phyloP scores from a whole-genome alignment of 2,329 filamentous ascomycete genomes.

The Nannizziopsis barbatae region DNA sequence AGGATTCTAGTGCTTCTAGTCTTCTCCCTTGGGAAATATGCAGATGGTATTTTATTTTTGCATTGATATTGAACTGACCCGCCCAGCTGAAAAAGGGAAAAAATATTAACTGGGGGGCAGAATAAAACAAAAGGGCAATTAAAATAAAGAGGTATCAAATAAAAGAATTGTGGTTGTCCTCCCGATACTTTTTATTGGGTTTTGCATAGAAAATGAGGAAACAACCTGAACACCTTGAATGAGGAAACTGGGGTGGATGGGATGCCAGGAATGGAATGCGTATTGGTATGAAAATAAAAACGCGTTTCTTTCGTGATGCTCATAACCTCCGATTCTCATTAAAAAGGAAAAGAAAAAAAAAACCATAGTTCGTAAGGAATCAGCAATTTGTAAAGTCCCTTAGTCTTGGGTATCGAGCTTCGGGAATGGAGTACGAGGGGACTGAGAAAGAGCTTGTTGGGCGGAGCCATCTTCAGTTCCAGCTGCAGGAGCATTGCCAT shows the following conservation, averaged over 20 bases:
- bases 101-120: slow-evolving; percentile 10
- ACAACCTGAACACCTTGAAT: slow-evolving; percentile 10
- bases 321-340: slow-evolving; percentile 3
- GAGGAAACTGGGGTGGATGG: slow-evolving; percentile 6
- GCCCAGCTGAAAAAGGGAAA: slow-evolving; percentile 3
- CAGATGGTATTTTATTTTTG: neutral
- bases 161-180: slow-evolving; percentile 13
- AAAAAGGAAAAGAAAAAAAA: no score
- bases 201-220: slow-evolving; percentile 9
- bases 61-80: slow-evolving; percentile 12
- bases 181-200: slow-evolving; percentile 6
- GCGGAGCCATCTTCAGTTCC: slow-evolving; percentile 8
- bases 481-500: no score
- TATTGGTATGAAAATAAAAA: slow-evolving; percentile 4
- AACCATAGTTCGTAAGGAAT: neutral
- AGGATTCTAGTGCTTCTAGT: slow-evolving; percentile 2
- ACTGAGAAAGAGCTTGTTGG: slow-evolving; percentile 12
- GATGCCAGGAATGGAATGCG: slow-evolving; percentile 11
- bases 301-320: neutral
- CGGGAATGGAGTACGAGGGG: slow-evolving; percentile 1
- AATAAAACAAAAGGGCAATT: neutral
- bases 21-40: neutral
- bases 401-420: slow-evolving; percentile 4
- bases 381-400: neutral
- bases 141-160: slow-evolving; percentile 13